phyloP scores from a whole-genome alignment of 177 flowering plant species.

The Vitis hybrid region DNA sequence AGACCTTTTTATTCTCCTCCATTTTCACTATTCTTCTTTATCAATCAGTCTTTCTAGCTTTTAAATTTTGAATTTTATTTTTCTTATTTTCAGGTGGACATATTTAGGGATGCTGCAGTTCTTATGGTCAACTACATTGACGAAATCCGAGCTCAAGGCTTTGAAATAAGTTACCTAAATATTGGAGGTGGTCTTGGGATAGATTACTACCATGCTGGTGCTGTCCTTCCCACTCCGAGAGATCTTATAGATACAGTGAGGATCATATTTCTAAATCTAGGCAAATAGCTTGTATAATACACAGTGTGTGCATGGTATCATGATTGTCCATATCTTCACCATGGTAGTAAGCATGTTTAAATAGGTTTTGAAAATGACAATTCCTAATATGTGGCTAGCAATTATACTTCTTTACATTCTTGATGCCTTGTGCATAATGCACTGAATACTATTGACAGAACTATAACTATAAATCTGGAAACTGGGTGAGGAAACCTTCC shows the following conservation, averaged over 20 bases:
- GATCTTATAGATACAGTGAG: conserved; percentile 95
- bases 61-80: background rate
- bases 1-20: background rate
- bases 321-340: background rate
- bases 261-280: conserved; percentile 8
- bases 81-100: conserved; percentile 68
- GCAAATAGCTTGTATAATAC: background rate
- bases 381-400: background rate
- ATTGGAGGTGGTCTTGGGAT: conserved; percentile 98
- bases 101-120: conserved; percentile 92
- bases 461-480: too few species aligned
- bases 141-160: conserved; percentile 81
- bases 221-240: conserved; percentile 90
- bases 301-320: background rate
- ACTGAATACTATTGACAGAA: background rate
- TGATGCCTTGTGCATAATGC: background rate
- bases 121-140: conserved; percentile 94
- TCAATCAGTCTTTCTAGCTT: background rate
- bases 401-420: background rate
- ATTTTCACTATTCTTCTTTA: background rate
- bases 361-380: background rate
- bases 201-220: conserved; percentile 87
- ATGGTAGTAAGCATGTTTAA: background rate
- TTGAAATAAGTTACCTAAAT: conserved; percentile 81
- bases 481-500: background rate